Conservation (phyloP, 306 rosid species). For the Lathyrus aphaca region DNA sequence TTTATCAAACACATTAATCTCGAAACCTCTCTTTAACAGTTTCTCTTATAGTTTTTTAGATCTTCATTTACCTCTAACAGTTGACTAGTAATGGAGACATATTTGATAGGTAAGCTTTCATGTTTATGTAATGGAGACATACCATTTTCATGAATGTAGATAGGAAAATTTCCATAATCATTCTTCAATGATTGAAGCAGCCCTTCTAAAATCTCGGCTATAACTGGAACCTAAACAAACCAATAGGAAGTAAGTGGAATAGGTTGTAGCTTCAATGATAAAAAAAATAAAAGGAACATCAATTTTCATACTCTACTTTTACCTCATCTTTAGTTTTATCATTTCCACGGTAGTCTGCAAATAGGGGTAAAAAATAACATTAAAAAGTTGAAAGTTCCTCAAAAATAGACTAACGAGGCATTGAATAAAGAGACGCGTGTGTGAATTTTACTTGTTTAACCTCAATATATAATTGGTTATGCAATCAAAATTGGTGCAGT, state of each 20-base stretch:
- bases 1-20: too few relatives aligned
- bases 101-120: too few relatives aligned
- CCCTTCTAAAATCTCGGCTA: constrained; percentile 43
- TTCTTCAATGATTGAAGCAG: constrained; percentile 45
- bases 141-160: constrained; percentile 68
- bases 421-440: neutral
- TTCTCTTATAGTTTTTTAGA: too few relatives aligned
- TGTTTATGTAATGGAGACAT: neutral
- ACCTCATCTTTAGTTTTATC: constrained; percentile 38
- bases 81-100: too few relatives aligned
- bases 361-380: neutral
- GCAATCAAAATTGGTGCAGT: neutral
- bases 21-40: too few relatives aligned
- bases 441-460: constrained; percentile 1
- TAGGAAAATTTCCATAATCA: constrained; percentile 46
- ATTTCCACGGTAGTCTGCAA: constrained; percentile 13
- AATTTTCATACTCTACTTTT: constrained; percentile 5
- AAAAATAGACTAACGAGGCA: too few relatives aligned
- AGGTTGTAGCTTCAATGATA: too few relatives aligned
- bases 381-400: too few relatives aligned
- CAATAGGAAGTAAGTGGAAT: constrained; percentile 17
- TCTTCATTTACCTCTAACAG: too few relatives aligned
- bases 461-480: neutral
- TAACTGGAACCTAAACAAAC: constrained; percentile 45
- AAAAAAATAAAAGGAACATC: neutral